Base-by-base conservation (phyloP, 2,329 filamentous ascomycete species). In the Stachybotrys elegans region DNA sequence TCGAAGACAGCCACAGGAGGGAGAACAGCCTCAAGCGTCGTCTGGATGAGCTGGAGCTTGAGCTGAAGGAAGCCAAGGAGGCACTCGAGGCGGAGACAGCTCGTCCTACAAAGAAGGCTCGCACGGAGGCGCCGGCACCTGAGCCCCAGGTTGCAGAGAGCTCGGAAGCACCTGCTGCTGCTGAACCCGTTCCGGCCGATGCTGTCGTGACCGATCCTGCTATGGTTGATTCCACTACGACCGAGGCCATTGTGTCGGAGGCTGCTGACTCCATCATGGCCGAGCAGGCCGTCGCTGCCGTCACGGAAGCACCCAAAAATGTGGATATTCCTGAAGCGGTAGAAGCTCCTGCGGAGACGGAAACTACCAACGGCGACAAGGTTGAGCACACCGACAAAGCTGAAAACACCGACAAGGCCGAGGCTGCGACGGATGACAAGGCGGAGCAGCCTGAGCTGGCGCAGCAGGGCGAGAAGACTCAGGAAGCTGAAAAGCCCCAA, bases 21-120 rank as follows among this genome's bases (percentile, higher is more conserved):
- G 90, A 94, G 63, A 87, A 89, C 46, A 86, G 84, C 45, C 74
- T 95, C 29, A 94, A 94, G 68, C 78, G 86, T 41, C 81, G 86
- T 41, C 71, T 95, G n/a, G 85, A 88, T 45, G 88, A 94, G 53
- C 70, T 90, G 35, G 86, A 92, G 59, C 73, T 76, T 29, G 78
- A 80, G 60, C 59, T 76, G 2, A 71, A 69, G 42, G 66, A 56
- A 6, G 50, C 50, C 1, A 51, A 54, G 35, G 55, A 48, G 2
- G 45, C 48, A 7, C 21, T 47, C 3, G 51, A 47, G 13, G 48
- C 47, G 7, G 45, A 53, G 12, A 45, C 44, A 21, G 57, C 61
- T 29, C 51, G 57, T 13, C 57, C 57, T 16, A 39, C 55, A 6
- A 63, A 63, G 43, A 63, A 46, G 37, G 43, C 54, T 17, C 60